Evolutionary conservation across 441 rosid species (phyloP).

Genomic region (Theobroma grandiflorum): DNA sequence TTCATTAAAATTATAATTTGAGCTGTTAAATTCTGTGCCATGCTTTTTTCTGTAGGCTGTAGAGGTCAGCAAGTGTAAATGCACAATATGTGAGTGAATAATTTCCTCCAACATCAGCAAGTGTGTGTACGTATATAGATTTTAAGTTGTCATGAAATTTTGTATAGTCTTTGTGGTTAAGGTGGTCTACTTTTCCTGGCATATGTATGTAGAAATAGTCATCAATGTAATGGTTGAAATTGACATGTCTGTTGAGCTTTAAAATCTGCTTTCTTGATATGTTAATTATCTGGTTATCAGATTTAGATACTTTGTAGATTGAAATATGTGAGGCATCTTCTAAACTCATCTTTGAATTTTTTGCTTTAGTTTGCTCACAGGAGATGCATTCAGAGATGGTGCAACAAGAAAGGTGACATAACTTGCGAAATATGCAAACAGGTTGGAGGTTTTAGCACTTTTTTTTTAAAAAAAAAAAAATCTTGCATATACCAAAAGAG

Average conservation of each 20-base stretch:
- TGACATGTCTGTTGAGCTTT: neutral
- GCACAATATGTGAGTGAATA: neutral
- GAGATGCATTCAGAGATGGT: constrained; percentile 77
- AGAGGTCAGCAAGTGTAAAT: neutral
- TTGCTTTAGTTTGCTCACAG: constrained; percentile 67
- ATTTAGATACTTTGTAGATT: neutral
- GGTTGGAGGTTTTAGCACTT: constrained; percentile 36
- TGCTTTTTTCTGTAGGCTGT: neutral
- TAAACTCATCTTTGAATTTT: constrained; percentile 24
- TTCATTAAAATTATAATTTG: neutral
- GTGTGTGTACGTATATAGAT: neutral
- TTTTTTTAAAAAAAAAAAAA: neutral
- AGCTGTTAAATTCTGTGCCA: neutral
- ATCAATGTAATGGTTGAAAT: neutral
- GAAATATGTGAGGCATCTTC: constrained; percentile 7
- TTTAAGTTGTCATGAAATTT: neutral
- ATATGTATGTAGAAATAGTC: neutral
- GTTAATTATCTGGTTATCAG: neutral
- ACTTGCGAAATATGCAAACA: constrained; percentile 74
- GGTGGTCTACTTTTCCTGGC: neutral
- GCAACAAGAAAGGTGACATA: constrained; percentile 70
- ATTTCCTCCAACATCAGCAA: neutral
- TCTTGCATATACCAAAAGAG: neutral
- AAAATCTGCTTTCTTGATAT: neutral
- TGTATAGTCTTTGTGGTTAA: neutral